Conservation (phyloP, 495 filamentous ascomycete genomes). For the Schizothecium vesticola region DNA sequence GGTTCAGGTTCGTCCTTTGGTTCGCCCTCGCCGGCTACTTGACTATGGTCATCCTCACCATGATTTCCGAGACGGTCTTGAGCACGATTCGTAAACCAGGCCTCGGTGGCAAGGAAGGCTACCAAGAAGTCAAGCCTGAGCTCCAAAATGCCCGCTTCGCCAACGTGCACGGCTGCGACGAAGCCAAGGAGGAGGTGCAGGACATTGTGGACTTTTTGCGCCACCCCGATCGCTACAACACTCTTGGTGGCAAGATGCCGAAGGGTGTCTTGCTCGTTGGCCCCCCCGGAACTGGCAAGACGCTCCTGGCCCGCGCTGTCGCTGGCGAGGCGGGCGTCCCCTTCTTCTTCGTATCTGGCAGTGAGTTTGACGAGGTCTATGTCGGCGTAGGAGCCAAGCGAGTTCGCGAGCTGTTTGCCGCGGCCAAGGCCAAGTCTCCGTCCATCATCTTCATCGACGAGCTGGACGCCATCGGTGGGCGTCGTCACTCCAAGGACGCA, state of each 20-base stretch:
- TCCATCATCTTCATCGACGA: slow-evolving; percentile 99
- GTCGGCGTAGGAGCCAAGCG: slow-evolving; percentile 97
- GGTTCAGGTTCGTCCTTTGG: slow-evolving; percentile 77
- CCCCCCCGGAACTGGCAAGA: slow-evolving; percentile 96
- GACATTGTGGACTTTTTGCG: slow-evolving; percentile 94
- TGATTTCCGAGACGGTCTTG: slow-evolving; percentile 69
- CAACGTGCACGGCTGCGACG: slow-evolving; percentile 95
- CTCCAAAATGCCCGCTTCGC: slow-evolving; percentile 85
- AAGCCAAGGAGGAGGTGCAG: slow-evolving; percentile 96
- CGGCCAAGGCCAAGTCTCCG: slow-evolving; percentile 82
- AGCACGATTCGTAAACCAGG: slow-evolving; percentile 73
- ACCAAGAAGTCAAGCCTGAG: slow-evolving; percentile 81
- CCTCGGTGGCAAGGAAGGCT: slow-evolving; percentile 45
- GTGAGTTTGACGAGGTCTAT: slow-evolving; percentile 97
- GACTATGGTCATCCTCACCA: slow-evolving; percentile 64
- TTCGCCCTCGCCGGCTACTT: slow-evolving; percentile 74
- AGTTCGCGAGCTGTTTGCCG: slow-evolving; percentile 88
- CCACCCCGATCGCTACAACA: slow-evolving; percentile 85
- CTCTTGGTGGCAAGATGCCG: slow-evolving; percentile 88
- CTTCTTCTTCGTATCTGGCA: slow-evolving; percentile 99
- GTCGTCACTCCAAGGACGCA: slow-evolving; percentile 86
- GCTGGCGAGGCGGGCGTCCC: slow-evolving; percentile 96
- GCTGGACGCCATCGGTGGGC: slow-evolving; percentile 90
- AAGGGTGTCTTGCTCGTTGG: slow-evolving; percentile 95
- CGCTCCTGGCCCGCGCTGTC: slow-evolving; percentile 91